A percentile compares a stretch with the other conserved stretches of the same genome.
Evolutionary conservation across 2,329 filamentous ascomycete genomes (phyloP).

Genomic region (Alternaria gaisen): DNA sequence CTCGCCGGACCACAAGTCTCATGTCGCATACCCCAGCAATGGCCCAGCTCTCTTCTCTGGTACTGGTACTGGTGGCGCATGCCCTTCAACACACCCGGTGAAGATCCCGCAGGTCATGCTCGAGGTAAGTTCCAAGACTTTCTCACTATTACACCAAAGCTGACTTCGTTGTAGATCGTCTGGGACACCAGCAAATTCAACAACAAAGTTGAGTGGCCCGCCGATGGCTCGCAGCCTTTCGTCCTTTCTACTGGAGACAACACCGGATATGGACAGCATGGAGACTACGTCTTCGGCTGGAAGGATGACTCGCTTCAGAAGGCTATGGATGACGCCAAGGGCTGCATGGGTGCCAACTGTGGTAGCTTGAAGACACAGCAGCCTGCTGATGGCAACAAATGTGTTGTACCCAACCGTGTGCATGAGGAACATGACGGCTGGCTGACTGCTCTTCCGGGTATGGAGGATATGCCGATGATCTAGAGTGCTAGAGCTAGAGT

Average conservation of each 20-base stretch:
- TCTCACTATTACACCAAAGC: neutral
- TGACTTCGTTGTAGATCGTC: slow-evolving; percentile 35
- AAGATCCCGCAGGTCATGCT: slow-evolving; percentile 58
- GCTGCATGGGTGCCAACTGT: slow-evolving; percentile 42
- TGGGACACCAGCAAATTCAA: slow-evolving; percentile 55
- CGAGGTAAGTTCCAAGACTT: slow-evolving; percentile 39
- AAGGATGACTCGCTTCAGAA: slow-evolving; percentile 42
- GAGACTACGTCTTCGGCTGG: slow-evolving; percentile 46
- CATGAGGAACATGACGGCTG: slow-evolving; percentile 37
- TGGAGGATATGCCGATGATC: slow-evolving; percentile 22
- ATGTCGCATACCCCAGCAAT: slow-evolving; percentile 55
- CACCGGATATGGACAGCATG: slow-evolving; percentile 37
- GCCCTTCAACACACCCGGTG: slow-evolving; percentile 55
- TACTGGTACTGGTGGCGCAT: slow-evolving; percentile 44
- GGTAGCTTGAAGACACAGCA: slow-evolving; percentile 37
- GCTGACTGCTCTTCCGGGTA: slow-evolving; percentile 30
- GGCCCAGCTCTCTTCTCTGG: slow-evolving; percentile 36
- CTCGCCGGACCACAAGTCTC: slow-evolving; percentile 59
- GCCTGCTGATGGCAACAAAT: slow-evolving; percentile 30
- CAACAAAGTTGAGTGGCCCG: slow-evolving; percentile 44
- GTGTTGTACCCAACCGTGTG: slow-evolving; percentile 34
- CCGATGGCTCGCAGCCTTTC: slow-evolving; percentile 40
- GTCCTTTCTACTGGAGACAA: slow-evolving; percentile 36
- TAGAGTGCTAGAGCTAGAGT: neutral
- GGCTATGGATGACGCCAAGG: slow-evolving; percentile 41